Evolutionary conservation across 2,329 filamentous ascomycete genomes (phyloP).

Genomic region (Colletotrichum melonis): DNA sequence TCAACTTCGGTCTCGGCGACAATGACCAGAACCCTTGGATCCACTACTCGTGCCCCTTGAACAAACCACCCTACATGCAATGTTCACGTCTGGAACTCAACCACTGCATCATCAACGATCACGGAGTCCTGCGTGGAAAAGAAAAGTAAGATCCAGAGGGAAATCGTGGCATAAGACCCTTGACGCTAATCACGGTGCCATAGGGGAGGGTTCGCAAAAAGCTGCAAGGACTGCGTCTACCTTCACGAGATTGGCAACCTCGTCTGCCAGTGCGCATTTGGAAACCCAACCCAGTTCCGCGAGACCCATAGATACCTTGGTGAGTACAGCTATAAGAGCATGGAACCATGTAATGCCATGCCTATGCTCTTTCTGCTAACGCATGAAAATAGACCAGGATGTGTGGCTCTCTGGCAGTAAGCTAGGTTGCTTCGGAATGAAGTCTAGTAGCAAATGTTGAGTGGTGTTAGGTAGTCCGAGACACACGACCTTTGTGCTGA

Average conservation of each 20-base stretch:
- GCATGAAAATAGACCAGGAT: not conserved
- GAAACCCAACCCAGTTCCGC: not conserved
- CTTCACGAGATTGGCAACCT: not conserved
- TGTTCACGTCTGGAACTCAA: not conserved
- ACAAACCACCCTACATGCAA: not conserved
- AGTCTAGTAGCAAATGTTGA: not conserved
- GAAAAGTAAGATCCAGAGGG: not conserved
- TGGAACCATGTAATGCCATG: not conserved
- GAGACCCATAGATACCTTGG: not conserved
- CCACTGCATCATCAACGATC: not conserved
- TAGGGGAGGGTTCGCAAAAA: not conserved
- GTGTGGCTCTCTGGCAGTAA: not conserved
- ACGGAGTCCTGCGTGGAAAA: not conserved
- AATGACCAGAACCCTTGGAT: not conserved
- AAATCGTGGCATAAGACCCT: not conserved
- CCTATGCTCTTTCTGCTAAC: not conserved
- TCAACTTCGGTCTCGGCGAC: not conserved
- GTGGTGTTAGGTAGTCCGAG: not conserved
- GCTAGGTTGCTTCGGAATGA: not conserved
- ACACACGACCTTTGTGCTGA: not conserved
- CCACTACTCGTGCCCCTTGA: not conserved
- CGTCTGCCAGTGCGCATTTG: not conserved
- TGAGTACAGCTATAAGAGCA: not conserved
- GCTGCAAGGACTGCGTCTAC: not conserved
- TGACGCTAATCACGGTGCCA: not conserved